Percentiles rank a stretch among this genome's conserved stretches.
Evolutionary conservation across 1,284 basidiomycete species (phyloP).

Genomic region (Cutaneotrichosporon cyanovorans): DNA sequence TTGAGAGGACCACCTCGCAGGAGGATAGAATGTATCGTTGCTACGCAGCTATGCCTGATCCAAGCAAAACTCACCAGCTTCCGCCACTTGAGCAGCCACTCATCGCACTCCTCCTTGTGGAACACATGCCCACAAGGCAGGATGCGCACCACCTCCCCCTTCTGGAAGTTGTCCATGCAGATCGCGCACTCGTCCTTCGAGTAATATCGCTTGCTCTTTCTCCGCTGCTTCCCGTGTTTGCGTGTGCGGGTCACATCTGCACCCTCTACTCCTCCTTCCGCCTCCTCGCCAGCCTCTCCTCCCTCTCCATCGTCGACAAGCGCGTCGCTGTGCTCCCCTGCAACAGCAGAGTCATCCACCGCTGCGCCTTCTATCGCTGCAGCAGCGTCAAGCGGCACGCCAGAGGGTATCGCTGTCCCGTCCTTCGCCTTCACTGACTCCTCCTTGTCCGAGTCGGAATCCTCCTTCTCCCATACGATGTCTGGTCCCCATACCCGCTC

Average conservation of each 20-base stretch:
- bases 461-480: conserved; percentile 46
- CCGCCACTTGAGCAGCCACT: conserved; percentile 81
- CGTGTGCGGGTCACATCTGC: not conserved
- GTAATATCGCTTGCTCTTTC: conserved; percentile 33
- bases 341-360: no score
- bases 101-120: conserved; percentile 66
- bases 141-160: conserved; percentile 77
- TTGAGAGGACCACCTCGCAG: no score
- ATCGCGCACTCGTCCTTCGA: conserved; percentile 70
- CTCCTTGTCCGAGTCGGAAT: conserved; percentile 24
- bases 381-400: no score
- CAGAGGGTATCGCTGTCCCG: no score
- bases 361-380: no score
- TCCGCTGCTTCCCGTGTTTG: conserved; percentile 11
- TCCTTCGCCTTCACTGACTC: not conserved
- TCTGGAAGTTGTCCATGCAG: conserved; percentile 73
- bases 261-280: conserved; percentile 1
- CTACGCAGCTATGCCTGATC: no score
- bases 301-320: conserved; percentile 5
- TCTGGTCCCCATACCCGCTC: conserved; percentile 45
- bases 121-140: conserved; percentile 79
- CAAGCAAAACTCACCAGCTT: conserved; percentile 59
- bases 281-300: not conserved
- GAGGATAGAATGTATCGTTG: no score
- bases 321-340: no score